Evolutionary conservation across 1,284 basidiomycete species (phyloP).

Genomic region (Nidula niveotomentosa): DNA sequence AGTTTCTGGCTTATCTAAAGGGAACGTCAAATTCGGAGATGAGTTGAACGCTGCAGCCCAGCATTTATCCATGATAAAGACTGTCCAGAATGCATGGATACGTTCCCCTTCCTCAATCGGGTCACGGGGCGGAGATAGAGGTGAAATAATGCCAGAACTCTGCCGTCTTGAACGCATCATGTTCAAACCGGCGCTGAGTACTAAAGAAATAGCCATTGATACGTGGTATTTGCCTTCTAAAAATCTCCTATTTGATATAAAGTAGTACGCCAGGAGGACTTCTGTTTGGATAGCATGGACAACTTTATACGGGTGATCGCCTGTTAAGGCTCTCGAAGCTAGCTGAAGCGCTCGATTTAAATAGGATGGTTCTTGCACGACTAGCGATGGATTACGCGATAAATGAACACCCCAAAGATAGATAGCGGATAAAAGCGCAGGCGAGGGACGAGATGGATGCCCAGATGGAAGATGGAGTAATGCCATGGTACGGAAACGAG

Average conservation of each 20-base stretch:
- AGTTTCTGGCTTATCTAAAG: neutral
- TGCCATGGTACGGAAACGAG: slow-evolving; percentile 25
- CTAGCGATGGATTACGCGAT: slow-evolving; percentile 17
- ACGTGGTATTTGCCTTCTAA: slow-evolving; percentile 38
- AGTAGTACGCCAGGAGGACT: slow-evolving; percentile 51
- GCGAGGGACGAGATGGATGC: slow-evolving; percentile 31
- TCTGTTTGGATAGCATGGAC: slow-evolving; percentile 52
- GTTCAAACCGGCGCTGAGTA: slow-evolving; percentile 33
- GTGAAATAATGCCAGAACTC: slow-evolving; percentile 3
- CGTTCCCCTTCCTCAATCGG: slow-evolving; percentile 27
- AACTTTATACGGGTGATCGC: slow-evolving; percentile 28
- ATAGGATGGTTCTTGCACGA: slow-evolving; percentile 22
- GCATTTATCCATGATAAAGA: slow-evolving; percentile 24
- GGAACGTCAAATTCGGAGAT: slow-evolving; percentile 11
- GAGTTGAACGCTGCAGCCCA: slow-evolving; percentile 26
- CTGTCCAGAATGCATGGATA: slow-evolving; percentile 26
- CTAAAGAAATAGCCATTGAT: slow-evolving; percentile 33
- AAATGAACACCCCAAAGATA: slow-evolving; percentile 40
- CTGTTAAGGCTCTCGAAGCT: slow-evolving; percentile 23
- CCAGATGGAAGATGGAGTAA: slow-evolving; percentile 23
- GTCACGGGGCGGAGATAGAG: slow-evolving; percentile 19
- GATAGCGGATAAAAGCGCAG: slow-evolving; percentile 38
- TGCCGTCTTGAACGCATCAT: slow-evolving; percentile 23
- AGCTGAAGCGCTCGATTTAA: slow-evolving; percentile 34
- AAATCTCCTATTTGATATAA: slow-evolving; percentile 34